Conservation (phyloP, 2,329 filamentous ascomycete species). For the Clonostachys chloroleuca region DNA sequence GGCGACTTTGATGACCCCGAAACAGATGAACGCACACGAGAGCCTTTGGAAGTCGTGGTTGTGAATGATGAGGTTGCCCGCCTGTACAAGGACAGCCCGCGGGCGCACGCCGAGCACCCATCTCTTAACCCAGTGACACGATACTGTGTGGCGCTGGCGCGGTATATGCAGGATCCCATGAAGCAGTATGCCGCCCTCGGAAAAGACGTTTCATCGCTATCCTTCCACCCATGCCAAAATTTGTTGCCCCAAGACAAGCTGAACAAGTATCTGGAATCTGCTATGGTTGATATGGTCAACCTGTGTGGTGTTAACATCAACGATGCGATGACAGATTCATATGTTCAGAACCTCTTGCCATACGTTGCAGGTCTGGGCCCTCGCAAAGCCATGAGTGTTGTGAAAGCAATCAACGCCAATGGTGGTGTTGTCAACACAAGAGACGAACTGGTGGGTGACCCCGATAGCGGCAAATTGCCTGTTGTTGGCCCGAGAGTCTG, state of each 20-base stretch:
- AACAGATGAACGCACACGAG: constrained; percentile 69
- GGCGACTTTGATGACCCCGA: constrained; percentile 79
- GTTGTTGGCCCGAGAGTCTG: constrained; percentile 88
- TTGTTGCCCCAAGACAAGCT: constrained; percentile 86
- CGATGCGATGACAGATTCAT: constrained; percentile 76
- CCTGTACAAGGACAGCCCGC: constrained; percentile 85
- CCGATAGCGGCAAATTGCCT: constrained; percentile 70
- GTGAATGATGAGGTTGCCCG: constrained; percentile 98
- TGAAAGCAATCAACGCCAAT: constrained; percentile 83
- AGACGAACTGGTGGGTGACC: constrained; percentile 84
- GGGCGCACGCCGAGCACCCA: constrained; percentile 77
- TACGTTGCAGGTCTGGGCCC: constrained; percentile 90
- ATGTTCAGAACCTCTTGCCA: constrained; percentile 82
- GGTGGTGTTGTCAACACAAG: constrained; percentile 81
- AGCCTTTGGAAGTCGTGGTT: constrained; percentile 81
- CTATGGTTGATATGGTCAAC: constrained; percentile 98
- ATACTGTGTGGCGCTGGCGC: constrained; percentile 85
- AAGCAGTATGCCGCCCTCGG: constrained; percentile 95
- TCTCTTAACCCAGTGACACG: constrained; percentile 72
- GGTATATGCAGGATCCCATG: constrained; percentile 92
- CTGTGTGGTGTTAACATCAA: constrained; percentile 94
- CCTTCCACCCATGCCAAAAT: constrained; percentile 87
- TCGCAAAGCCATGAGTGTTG: constrained; percentile 74
- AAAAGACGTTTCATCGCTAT: constrained; percentile 79
- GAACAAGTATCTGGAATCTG: constrained; percentile 82